Percentiles rank a stretch among this genome's conserved stretches.
These are phyloP conservation scores for Paraconiothyrium sp. DNA, from an alignment of 2,329 filamentous ascomycete genomes.

Conservation along the genomic window DNA sequence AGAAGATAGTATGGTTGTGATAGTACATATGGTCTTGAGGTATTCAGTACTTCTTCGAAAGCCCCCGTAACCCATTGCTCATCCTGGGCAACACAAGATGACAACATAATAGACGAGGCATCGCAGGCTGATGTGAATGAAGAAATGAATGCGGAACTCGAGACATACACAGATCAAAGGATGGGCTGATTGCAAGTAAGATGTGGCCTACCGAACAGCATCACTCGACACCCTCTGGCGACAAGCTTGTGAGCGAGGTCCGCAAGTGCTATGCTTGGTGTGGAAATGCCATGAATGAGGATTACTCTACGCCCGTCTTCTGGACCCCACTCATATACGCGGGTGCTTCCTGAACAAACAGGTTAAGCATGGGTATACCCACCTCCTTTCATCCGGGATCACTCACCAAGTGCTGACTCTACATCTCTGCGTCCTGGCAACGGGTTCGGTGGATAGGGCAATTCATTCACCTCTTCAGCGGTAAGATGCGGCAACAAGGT, in stretches of 20 bases:
- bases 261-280: slow-evolving; percentile 75
- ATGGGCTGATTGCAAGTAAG: slow-evolving; percentile 1
- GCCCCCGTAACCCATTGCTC: no score
- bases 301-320: slow-evolving; percentile 75
- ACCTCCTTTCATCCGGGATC: background rate
- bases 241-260: slow-evolving; percentile 73
- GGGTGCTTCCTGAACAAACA: slow-evolving; percentile 69
- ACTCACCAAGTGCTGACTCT: slow-evolving; percentile 51
- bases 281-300: slow-evolving; percentile 83
- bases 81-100: no score
- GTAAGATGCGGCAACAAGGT: slow-evolving; percentile 39
- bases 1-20: background rate
- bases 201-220: slow-evolving; percentile 71
- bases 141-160: background rate
- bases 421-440: slow-evolving; percentile 77
- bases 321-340: slow-evolving; percentile 84
- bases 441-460: slow-evolving; percentile 73
- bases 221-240: slow-evolving; percentile 74
- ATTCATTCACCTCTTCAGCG: slow-evolving; percentile 31
- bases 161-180: background rate
- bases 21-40: no score
- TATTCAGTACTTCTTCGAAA: no score
- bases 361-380: background rate
- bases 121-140: background rate
- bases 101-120: no score